Percentiles rank a stretch among this genome's conserved stretches.
phyloP scores from a whole-genome alignment of 768 basidiomycete genomes.

The Tricholoma saponaceum region DNA sequence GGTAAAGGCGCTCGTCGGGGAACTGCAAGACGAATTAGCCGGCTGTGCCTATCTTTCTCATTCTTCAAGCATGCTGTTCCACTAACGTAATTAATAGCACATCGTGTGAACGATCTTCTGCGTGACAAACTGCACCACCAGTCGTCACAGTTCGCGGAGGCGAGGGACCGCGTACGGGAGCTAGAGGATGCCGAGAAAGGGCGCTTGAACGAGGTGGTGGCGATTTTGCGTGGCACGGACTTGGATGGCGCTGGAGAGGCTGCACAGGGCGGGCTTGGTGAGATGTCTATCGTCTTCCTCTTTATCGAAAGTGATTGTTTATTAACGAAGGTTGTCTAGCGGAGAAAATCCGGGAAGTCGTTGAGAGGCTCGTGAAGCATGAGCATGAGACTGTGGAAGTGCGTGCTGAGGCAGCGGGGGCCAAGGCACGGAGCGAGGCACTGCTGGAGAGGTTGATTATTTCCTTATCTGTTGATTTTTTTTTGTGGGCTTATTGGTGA shows the following conservation, averaged over 20 bases:
- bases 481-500: not conserved
- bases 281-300: not conserved
- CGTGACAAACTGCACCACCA: conserved; percentile 34
- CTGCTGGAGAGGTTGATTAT: not conserved
- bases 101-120: conserved; percentile 34
- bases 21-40: conserved; percentile 23
- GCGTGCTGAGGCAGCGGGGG: conserved; percentile 17
- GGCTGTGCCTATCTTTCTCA: conserved; percentile 18
- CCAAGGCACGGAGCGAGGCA: conserved; percentile 17
- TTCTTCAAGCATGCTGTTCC: not conserved
- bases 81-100: conserved; percentile 17
- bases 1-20: conserved; percentile 18
- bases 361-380: conserved; percentile 18
- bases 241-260: not conserved
- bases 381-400: conserved; percentile 26
- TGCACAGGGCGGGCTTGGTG: not conserved
- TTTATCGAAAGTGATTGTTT: not conserved
- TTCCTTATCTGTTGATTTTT: not conserved
- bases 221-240: not conserved
- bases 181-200: conserved; percentile 29
- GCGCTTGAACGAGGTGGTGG: conserved; percentile 16
- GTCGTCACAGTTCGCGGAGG: conserved; percentile 28
- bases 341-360: conserved; percentile 18
- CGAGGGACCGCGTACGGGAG: conserved; percentile 28
- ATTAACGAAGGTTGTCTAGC: conserved; percentile 11